These are phyloP conservation scores for Cutaneotrichosporon cavernicola DNA, from an alignment of 1,284 basidiomycete species.

Conservation along the genomic window DNA sequence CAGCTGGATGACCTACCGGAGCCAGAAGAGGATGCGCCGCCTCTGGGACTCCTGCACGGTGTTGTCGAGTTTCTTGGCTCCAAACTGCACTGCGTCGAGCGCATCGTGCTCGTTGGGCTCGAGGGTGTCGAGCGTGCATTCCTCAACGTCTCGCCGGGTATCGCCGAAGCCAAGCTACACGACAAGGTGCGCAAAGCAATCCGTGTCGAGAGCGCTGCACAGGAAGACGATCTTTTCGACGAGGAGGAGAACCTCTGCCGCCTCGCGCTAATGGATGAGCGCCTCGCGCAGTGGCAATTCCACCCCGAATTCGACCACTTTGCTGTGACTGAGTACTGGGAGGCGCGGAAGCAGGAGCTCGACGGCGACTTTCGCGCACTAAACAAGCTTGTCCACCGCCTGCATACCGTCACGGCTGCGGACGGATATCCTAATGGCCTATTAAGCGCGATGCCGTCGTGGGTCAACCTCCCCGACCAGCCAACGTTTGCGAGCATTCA, in stretches of 20 bases:
- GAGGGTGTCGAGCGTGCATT: constrained; percentile 1
- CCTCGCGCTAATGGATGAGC: constrained; percentile 11
- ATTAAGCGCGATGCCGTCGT: constrained; percentile 6
- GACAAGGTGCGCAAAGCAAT: constrained; percentile 12
- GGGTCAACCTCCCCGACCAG: constrained; percentile 11
- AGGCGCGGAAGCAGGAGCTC: constrained; percentile 8
- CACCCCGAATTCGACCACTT: constrained; percentile 11
- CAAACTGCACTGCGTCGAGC: constrained; percentile 11
- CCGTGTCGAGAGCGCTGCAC: constrained; percentile 2
- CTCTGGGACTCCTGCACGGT: constrained; percentile 7
- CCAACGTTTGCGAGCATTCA: constrained; percentile 12
- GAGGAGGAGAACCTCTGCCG: constrained; percentile 12
- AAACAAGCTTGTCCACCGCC: constrained; percentile 9
- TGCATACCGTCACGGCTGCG: neutral
- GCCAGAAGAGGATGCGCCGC: constrained; percentile 6
- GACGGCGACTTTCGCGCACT: constrained; percentile 11
- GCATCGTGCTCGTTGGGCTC: constrained; percentile 8
- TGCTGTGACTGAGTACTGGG: constrained; percentile 11
- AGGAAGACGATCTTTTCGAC: constrained; percentile 12
- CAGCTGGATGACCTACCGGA: constrained; percentile 1
- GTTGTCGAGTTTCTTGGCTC: constrained; percentile 11
- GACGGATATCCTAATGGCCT: constrained; percentile 4
- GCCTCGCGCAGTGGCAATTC: constrained; percentile 12
- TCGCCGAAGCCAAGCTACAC: constrained; percentile 6
- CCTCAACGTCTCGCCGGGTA: constrained; percentile 6